Conservation (phyloP, 805 yeast species). For the Starmerella scarabaei region DNA sequence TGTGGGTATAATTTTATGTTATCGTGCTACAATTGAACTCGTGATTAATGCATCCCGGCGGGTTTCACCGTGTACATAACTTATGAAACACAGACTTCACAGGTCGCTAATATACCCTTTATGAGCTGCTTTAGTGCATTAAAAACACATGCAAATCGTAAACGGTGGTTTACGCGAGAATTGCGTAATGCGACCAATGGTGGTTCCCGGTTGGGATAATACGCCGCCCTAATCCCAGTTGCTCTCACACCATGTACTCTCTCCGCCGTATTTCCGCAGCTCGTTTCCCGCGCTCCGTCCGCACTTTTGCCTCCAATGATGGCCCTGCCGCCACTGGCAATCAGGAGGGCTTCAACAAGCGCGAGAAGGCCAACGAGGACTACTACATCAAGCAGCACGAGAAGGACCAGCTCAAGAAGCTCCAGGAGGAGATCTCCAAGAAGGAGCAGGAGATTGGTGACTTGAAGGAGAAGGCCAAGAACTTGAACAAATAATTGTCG, state of each 20-base stretch:
- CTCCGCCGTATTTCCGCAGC: constrained; percentile 9
- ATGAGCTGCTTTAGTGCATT: no score
- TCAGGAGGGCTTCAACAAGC: constrained; percentile 60
- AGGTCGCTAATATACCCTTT: no score
- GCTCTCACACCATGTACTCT: constrained; percentile 12
- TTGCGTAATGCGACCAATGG: no score
- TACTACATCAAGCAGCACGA: constrained; percentile 82
- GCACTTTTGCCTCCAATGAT: constrained; percentile 14
- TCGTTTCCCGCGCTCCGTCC: constrained; percentile 12
- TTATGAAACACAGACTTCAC: no score
- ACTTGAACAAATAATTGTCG: constrained; percentile 8
- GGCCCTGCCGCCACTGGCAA: constrained; percentile 21
- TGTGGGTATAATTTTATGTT: no score
- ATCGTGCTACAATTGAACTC: no score
- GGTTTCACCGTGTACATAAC: no score
- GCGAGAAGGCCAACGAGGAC: constrained; percentile 88
- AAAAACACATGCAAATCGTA: no score
- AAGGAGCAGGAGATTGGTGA: constrained; percentile 24
- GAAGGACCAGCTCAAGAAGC: constrained; percentile 64
- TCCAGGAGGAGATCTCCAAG: constrained; percentile 22
- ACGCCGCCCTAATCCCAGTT: no score
- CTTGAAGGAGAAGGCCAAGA: constrained; percentile 22
- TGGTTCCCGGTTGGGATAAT: no score
- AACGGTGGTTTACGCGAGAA: no score
- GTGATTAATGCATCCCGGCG: no score